These are phyloP conservation scores for Leonotis leonurus DNA, from an alignment of 257 asterid species.

Conservation along the genomic window DNA sequence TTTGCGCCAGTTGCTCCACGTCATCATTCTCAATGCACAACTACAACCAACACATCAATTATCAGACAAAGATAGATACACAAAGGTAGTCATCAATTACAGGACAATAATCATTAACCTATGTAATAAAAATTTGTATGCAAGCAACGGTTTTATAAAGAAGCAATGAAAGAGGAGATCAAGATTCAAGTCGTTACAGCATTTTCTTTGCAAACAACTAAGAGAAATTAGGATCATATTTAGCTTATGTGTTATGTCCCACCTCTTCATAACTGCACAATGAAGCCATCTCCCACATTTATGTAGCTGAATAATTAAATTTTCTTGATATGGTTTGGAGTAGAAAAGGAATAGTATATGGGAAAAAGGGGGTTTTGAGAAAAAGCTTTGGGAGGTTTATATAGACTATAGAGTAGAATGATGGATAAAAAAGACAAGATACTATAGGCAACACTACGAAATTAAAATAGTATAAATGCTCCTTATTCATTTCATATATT, in stretches of 20 bases:
- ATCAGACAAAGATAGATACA: too few relatives aligned
- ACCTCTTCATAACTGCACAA: slow-evolving; percentile 69
- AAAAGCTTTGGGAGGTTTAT: slow-evolving; percentile 25
- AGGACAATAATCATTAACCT: too few relatives aligned
- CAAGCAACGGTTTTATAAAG: too few relatives aligned
- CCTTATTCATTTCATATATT: slow-evolving; percentile 18
- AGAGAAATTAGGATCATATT: background rate
- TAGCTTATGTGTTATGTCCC: too few relatives aligned
- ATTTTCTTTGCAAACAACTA: background rate
- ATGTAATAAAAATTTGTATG: too few relatives aligned
- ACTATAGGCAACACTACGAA: background rate
- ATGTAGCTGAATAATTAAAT: background rate
- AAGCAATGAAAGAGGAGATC: too few relatives aligned
- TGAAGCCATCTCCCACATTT: slow-evolving; percentile 62
- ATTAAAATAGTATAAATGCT: slow-evolving; percentile 16
- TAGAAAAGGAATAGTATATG: slow-evolving; percentile 11
- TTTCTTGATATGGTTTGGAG: background rate
- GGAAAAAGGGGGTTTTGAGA: slow-evolving; percentile 26
- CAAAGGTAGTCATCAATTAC: too few relatives aligned
- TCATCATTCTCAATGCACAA: slow-evolving; percentile 26
- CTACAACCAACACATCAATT: background rate
- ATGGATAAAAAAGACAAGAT: slow-evolving; percentile 21
- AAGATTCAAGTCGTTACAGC: too few relatives aligned
- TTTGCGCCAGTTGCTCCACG: slow-evolving; percentile 35
- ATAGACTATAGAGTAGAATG: slow-evolving; percentile 31